These are phyloP conservation scores for Ambrosia hybrid DNA, from an alignment of 140 eudicot species.

Conservation along the genomic window DNA sequence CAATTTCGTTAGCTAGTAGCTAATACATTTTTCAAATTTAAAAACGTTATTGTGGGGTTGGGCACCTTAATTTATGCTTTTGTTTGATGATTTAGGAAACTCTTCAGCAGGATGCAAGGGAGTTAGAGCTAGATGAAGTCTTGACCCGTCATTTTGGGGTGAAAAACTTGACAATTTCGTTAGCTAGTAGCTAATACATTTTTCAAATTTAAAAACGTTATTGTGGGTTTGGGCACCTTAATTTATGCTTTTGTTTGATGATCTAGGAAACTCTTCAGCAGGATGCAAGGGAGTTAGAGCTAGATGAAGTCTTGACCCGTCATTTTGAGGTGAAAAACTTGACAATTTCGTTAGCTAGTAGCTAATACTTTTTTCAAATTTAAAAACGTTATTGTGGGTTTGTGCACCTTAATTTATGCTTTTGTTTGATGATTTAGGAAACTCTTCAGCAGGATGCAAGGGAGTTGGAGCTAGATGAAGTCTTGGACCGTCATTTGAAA, in stretches of 20 bases:
- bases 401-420: neutral
- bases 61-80: neutral
- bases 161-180: no score
- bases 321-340: no score
- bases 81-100: conserved; percentile 15
- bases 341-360: no score
- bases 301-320: conserved; percentile 17
- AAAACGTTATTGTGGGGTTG: neutral
- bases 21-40: neutral
- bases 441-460: neutral
- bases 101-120: neutral
- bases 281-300: conserved; percentile 3
- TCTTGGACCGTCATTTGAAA: conserved; percentile 20
- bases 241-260: conserved; percentile 10
- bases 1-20: neutral
- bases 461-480: conserved; percentile 19
- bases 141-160: conserved; percentile 16
- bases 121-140: conserved; percentile 22
- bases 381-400: neutral
- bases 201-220: neutral
- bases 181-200: no score
- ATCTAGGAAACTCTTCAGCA: neutral
- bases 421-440: conserved; percentile 16
- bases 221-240: neutral
- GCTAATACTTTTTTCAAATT: neutral